Evolutionary conservation across 2,329 filamentous ascomycete species (phyloP), one percentile per base, ranked within the genome.

Genomic region (Dissoconium aciculare): DNA sequence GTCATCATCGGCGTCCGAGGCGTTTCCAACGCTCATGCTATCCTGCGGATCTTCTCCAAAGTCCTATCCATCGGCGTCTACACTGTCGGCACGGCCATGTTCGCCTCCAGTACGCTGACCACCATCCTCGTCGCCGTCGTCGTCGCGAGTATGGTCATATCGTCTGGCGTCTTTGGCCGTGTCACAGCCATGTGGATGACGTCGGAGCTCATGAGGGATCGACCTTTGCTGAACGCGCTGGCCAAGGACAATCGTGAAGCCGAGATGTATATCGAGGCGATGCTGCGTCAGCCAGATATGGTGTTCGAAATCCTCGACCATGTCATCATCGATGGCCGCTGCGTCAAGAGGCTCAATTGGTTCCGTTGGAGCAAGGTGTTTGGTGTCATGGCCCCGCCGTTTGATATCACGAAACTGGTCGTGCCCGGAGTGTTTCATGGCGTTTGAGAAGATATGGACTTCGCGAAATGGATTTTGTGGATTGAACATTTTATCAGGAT

Each of bases 101-200:
- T 33, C 16, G 31, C 31, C 4, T 33, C 31, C 19, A 35, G 25
- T 17, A 35, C 33, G 4, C 19, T 35, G 12, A 17, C 26, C 10
- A 27, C 28, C 5, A 28, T 28, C 21, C 26, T 31, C 12, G 19
- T 13, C 4, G 29, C 26, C 11, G 13, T 27, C 11, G 13, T 14
- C 26, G 26, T 14, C 11, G 26, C 26, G 11, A 27, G 11, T 12
- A n/a, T 27, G 13, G n/a, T 33, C 9, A 16, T 29, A 3, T 17
- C 15, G 8, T 24, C 14, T 16, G 31, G 26, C 11, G 26, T 33
- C 15, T 33, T 29, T 17, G 26, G 31, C 15, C 31, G 31, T 8
- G 31, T 33, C 6, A 28, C 26, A 5, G 31, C 31, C 10, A 33
- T 25, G 31, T 33, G 31, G 31, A 33, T 28, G 26, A 13, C 26